Conservation (phyloP, 2,329 filamentous ascomycete genomes). For the Penicillium nordicum region DNA sequence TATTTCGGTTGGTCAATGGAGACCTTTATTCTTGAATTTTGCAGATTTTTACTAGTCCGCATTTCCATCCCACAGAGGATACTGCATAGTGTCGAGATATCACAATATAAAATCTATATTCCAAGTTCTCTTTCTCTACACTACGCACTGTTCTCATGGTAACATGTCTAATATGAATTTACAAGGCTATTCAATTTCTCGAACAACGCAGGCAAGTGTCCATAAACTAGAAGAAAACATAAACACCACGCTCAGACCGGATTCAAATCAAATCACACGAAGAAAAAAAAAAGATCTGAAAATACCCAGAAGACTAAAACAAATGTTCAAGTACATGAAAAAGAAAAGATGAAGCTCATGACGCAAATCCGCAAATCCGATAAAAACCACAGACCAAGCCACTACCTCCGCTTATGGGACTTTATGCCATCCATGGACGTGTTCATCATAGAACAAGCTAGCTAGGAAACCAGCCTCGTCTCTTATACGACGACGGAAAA, state of each 20-base stretch:
- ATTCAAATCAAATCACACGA: constrained; percentile 2
- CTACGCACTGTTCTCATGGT: neutral
- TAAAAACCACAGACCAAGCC: neutral
- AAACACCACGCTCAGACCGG: constrained; percentile 4
- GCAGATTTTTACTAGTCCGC: neutral
- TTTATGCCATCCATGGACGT: neutral
- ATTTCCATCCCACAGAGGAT: neutral
- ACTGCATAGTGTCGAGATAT: neutral
- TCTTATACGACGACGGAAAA: constrained; percentile 35
- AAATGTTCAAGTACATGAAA: constrained; percentile 2
- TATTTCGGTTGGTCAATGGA: neutral
- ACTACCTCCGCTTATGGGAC: neutral
- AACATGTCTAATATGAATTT: neutral
- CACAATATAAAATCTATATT: neutral
- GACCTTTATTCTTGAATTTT: neutral
- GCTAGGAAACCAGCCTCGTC: neutral
- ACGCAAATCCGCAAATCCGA: neutral
- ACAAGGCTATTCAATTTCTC: neutral
- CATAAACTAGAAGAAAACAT: neutral
- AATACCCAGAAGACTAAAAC: neutral
- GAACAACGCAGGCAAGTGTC: neutral
- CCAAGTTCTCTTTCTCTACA: neutral
- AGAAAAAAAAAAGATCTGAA: neutral
- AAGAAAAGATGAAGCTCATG: neutral
- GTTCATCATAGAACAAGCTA: neutral